phyloP scores from a whole-genome alignment of 2,329 filamentous ascomycete species.

The Penicillium sp. region DNA sequence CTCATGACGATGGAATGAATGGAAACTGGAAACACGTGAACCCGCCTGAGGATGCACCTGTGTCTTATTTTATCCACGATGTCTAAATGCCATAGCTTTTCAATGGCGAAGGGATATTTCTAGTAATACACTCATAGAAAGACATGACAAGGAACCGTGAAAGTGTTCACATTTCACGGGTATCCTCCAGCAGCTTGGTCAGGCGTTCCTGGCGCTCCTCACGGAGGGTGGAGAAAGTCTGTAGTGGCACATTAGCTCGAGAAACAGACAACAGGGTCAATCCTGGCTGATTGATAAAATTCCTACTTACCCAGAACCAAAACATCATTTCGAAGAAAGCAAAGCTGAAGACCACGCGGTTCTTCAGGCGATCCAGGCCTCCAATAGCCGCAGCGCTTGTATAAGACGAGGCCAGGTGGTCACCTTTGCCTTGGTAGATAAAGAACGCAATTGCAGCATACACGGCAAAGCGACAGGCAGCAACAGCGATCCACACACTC shows the following conservation, averaged over 20 bases:
- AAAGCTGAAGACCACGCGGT: slow-evolving; percentile 75
- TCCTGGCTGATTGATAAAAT: neutral
- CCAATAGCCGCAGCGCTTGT: slow-evolving; percentile 18
- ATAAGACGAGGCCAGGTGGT: slow-evolving; percentile 15
- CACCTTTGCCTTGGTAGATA: slow-evolving; percentile 29
- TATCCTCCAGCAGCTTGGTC: slow-evolving; percentile 19
- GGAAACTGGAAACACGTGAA: neutral
- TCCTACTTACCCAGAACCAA: slow-evolving; percentile 68
- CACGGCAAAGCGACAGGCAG: slow-evolving; percentile 29
- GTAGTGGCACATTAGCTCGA: slow-evolving; percentile 7
- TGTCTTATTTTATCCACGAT: neutral
- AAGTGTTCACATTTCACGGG: slow-evolving; percentile 9
- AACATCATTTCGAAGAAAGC: slow-evolving; percentile 71
- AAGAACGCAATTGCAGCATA: slow-evolving; percentile 33
- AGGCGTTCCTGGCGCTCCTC: slow-evolving; percentile 31
- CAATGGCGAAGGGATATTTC: neutral
- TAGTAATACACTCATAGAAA: slow-evolving; percentile 7
- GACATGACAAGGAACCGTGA: neutral
- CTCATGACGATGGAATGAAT: neutral
- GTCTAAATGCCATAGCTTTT: neutral
- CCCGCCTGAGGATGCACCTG: neutral
- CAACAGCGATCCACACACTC: slow-evolving; percentile 33
- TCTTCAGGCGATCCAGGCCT: slow-evolving; percentile 63
- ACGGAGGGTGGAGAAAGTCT: slow-evolving; percentile 31
- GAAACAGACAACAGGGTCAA: neutral